A percentile compares a stretch with the other conserved stretches of the same genome.
Evolutionary conservation across 1,284 basidiomycete genomes (phyloP).

Genomic region (Tylopilus sp.): DNA sequence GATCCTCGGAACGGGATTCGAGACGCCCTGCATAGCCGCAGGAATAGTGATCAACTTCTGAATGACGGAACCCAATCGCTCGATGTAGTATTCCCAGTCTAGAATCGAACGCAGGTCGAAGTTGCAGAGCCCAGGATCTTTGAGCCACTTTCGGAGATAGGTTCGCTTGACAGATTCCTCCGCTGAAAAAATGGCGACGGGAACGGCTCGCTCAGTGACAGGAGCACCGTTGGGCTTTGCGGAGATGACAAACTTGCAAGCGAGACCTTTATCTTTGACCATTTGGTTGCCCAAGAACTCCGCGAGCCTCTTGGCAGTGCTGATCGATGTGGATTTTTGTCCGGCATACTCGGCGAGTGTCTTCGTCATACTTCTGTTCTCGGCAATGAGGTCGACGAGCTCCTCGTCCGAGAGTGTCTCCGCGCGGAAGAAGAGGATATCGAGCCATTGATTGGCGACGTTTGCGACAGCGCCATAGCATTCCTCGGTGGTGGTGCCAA

Average conservation of each 20-base stretch:
- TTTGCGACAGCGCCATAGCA: slow-evolving; percentile 94
- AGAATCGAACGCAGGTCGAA: slow-evolving; percentile 94
- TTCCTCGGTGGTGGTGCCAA: slow-evolving; percentile 89
- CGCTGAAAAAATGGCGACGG: slow-evolving; percentile 98
- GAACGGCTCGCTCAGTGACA: slow-evolving; percentile 95
- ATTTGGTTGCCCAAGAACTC: slow-evolving; percentile 98
- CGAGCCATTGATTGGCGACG: slow-evolving; percentile 96
- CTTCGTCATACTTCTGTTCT: slow-evolving; percentile 97
- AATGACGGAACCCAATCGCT: slow-evolving; percentile 94
- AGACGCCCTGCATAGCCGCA: slow-evolving; percentile 95
- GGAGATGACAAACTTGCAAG: slow-evolving; percentile 99
- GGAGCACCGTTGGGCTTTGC: slow-evolving; percentile 90
- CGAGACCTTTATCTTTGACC: slow-evolving; percentile 99
- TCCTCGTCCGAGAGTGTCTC: slow-evolving; percentile 86
- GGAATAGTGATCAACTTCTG: slow-evolving; percentile 99
- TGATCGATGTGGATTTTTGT: slow-evolving; percentile 98
- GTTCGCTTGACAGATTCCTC: slow-evolving; percentile 86
- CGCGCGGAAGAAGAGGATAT: slow-evolving; percentile 87
- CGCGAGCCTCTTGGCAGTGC: slow-evolving; percentile 89
- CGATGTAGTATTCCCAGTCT: slow-evolving; percentile 99
- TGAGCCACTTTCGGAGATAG: slow-evolving; percentile 95
- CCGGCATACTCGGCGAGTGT: slow-evolving; percentile 93
- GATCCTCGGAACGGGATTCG: slow-evolving; percentile 94
- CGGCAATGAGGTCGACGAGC: slow-evolving; percentile 95
- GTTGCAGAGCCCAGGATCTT: slow-evolving; percentile 81